Percentiles rank a stretch among this genome's conserved stretches.
Evolutionary conservation across 495 filamentous ascomycete species (phyloP).

Genomic region (Terfezia boudieri): DNA sequence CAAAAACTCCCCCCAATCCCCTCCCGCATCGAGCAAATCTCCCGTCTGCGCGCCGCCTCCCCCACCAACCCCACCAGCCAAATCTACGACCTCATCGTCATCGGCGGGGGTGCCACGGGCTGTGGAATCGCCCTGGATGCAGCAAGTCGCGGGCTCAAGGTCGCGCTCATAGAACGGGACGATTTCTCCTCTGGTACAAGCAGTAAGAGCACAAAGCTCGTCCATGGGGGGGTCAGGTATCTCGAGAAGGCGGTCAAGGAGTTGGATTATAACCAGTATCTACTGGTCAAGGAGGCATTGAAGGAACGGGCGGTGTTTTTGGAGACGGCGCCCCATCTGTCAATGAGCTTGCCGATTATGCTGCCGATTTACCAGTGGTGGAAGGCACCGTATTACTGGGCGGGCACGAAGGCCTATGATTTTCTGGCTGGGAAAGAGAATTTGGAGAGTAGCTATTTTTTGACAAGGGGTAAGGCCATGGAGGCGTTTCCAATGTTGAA

Average conservation of each 20-base stretch:
- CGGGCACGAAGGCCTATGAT: conserved; percentile 87
- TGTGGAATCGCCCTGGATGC: conserved; percentile 87
- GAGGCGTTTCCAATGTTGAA: conserved; percentile 97
- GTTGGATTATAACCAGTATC: conserved; percentile 87
- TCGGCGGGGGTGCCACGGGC: conserved; percentile 84
- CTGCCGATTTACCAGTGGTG: conserved; percentile 88
- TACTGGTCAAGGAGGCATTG: conserved; percentile 75
- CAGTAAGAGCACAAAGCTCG: conserved; percentile 91
- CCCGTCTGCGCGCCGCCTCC: conserved; percentile 9
- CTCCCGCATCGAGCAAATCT: conserved; percentile 33
- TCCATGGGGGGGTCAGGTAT: conserved; percentile 91
- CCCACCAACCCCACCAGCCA: conserved; percentile 12
- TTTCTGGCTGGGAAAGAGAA: conserved; percentile 85
- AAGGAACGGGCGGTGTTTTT: conserved; percentile 91
- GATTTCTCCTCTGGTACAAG: conserved; percentile 89
- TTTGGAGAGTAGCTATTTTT: conserved; percentile 91
- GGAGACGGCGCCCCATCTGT: conserved; percentile 87
- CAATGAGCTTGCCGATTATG: conserved; percentile 93
- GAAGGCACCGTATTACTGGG: conserved; percentile 96
- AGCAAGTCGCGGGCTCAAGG: conserved; percentile 73
- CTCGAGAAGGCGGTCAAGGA: conserved; percentile 95
- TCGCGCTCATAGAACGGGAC: conserved; percentile 84
- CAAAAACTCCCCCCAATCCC: conserved; percentile 46
- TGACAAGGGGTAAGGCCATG: conserved; percentile 81
- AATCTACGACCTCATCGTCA: conserved; percentile 70